Conservation (phyloP, 805 yeast species). For the Spencermartinsiella europaea region DNA sequence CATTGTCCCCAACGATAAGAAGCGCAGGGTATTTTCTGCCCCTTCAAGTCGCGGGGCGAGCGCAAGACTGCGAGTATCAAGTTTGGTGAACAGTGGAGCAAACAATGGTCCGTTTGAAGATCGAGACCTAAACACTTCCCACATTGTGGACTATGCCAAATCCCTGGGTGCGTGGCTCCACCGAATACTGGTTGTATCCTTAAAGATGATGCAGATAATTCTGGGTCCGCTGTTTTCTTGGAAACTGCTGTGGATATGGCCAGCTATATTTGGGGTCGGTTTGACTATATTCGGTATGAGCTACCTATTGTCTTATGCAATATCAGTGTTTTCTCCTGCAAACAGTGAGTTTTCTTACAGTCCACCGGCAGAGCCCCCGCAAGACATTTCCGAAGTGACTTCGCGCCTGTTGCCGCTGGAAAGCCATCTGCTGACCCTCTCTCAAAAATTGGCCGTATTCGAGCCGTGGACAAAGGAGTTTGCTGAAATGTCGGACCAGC, state of each 20-base stretch:
- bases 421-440: conserved; percentile 10
- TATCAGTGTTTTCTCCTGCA: not conserved
- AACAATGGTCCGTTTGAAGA: conserved; percentile 4
- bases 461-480: conserved; percentile 9
- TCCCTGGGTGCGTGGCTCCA: not conserved
- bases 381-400: conserved; percentile 12
- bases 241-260: conserved; percentile 1
- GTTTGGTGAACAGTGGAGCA: not conserved
- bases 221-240: not conserved
- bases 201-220: not conserved
- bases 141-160: conserved; percentile 4
- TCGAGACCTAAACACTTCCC: not conserved
- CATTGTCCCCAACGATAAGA: not conserved
- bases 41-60: too few relatives aligned
- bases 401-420: conserved; percentile 17
- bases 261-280: not conserved
- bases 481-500: not conserved
- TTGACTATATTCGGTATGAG: not conserved
- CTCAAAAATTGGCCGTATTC: not conserved
- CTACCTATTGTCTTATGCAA: not conserved
- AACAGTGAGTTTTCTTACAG: not conserved
- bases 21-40: too few relatives aligned
- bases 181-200: not conserved
- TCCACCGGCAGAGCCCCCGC: conserved; percentile 15
- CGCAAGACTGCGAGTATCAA: too few relatives aligned